A percentile compares a stretch with the other conserved stretches of the same genome.
phyloP scores from a whole-genome alignment of 805 yeast species.

The Candida verbasci region DNA sequence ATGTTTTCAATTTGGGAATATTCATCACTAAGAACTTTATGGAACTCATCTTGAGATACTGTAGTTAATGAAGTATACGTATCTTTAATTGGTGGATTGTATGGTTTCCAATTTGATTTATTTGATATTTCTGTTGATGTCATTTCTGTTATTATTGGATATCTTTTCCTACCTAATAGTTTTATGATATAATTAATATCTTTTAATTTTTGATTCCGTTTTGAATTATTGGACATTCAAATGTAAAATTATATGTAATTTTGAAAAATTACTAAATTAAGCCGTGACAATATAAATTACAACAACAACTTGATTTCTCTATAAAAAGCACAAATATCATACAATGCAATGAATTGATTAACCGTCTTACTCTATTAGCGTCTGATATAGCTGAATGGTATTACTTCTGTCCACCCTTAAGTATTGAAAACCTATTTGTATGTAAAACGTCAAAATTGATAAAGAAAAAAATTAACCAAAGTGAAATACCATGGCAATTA shows the following conservation, averaged over 20 bases:
- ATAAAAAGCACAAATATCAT: too few relatives aligned
- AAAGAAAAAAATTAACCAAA: too few relatives aligned
- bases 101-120: constrained; percentile 5
- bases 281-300: constrained; percentile 6
- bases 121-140: background rate
- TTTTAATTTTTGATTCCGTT: background rate
- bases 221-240: background rate
- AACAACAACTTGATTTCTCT: too few relatives aligned
- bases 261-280: constrained; percentile 1
- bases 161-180: constrained; percentile 3
- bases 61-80: constrained; percentile 32
- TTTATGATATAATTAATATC: constrained; percentile 2
- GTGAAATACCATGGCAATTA: constrained; percentile 1
- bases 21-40: constrained; percentile 16
- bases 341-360: too few relatives aligned
- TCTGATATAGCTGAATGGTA: too few relatives aligned
- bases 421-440: too few relatives aligned
- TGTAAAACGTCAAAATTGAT: too few relatives aligned
- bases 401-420: too few relatives aligned
- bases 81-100: constrained; percentile 7
- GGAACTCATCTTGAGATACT: constrained; percentile 31
- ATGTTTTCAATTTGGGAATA: constrained; percentile 6
- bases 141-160: constrained; percentile 3
- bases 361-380: too few relatives aligned
- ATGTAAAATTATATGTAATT: background rate